Evolutionary conservation across 495 filamentous ascomycete species (phyloP).

Genomic region (Paragyromitra xinjiangensis): DNA sequence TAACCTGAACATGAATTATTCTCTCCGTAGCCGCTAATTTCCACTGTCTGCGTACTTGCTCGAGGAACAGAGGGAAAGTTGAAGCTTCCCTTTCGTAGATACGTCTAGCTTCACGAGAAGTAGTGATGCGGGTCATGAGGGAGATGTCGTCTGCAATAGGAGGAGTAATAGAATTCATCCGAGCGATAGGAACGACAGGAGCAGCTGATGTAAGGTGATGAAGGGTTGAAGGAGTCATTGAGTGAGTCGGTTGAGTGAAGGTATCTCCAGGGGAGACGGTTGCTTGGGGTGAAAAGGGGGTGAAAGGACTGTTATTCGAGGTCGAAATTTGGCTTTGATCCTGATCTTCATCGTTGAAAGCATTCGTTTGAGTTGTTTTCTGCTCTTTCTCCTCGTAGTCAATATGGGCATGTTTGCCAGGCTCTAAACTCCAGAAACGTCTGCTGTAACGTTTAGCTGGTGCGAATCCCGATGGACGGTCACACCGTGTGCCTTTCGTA

Average conservation of each 20-base stretch:
- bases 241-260: background rate
- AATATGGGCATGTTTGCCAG: background rate
- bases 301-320: conserved; percentile 1
- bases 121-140: conserved; percentile 10
- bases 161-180: background rate
- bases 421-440: background rate
- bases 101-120: conserved; percentile 10
- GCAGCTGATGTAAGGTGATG: background rate
- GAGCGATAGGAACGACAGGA: background rate
- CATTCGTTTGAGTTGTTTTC: background rate
- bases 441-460: conserved; percentile 17
- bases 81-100: conserved; percentile 20
- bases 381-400: background rate
- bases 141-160: conserved; percentile 1
- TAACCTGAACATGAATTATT: conserved; percentile 20
- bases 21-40: conserved; percentile 3
- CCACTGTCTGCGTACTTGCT: conserved; percentile 11
- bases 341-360: background rate
- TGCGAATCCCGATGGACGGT: conserved; percentile 8
- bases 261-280: background rate
- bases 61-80: conserved; percentile 12
- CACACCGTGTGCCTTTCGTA: background rate
- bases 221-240: background rate
- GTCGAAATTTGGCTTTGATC: background rate
- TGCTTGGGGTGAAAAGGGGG: background rate